Conservation (phyloP, 148 eudicot species). For the Camellia japonica region DNA sequence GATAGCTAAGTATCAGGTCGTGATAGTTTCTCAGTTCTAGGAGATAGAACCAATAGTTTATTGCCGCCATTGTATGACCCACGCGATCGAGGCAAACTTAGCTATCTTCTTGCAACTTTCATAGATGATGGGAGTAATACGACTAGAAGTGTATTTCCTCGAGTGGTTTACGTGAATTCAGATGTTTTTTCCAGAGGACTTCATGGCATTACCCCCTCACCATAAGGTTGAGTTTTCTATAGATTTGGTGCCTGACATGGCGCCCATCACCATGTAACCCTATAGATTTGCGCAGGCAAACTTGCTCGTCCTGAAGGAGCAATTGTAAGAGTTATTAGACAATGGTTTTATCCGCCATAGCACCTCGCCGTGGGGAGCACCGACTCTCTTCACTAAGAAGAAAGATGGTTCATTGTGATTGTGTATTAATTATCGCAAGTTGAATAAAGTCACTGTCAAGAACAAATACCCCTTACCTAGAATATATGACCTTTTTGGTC, state of each 20-base stretch:
- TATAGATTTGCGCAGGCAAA: not conserved
- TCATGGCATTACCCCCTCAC: not conserved
- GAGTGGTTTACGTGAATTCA: not conserved
- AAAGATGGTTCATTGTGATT: too few species aligned
- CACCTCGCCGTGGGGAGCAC: too few species aligned
- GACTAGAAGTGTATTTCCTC: too few species aligned
- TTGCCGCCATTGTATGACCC: not conserved
- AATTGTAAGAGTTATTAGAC: not conserved
- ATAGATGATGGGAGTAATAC: too few species aligned
- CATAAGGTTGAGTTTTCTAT: too few species aligned
- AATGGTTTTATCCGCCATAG: too few species aligned
- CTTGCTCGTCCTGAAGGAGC: not conserved
- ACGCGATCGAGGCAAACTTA: too few species aligned
- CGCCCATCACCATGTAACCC: not conserved
- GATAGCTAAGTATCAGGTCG: not conserved
- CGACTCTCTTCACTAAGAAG: too few species aligned
- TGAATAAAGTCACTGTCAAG: not conserved
- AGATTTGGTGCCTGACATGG: not conserved
- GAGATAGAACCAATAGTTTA: too few species aligned
- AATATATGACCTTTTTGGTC: not conserved
- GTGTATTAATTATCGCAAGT: too few species aligned
- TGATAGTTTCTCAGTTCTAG: not conserved
- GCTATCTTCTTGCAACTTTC: too few species aligned
- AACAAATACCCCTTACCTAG: not conserved
- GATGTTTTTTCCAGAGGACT: not conserved